Evolutionary conservation across 148 eudicot species (phyloP).

Genomic region (Silene latifolia): DNA sequence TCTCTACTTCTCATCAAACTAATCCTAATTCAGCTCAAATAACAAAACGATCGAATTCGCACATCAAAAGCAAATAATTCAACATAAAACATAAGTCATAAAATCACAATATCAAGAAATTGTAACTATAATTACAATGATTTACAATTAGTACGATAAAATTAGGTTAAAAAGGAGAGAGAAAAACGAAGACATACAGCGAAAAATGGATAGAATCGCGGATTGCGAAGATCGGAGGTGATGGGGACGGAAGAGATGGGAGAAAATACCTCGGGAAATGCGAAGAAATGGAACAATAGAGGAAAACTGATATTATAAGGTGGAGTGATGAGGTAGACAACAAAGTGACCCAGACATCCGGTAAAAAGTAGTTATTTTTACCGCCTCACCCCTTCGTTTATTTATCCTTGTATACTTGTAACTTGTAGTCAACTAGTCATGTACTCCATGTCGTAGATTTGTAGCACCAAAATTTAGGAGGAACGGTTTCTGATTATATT

Average conservation of each 20-base stretch:
- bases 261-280: constrained; percentile 11
- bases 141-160: too few species aligned
- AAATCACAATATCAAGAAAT: background rate
- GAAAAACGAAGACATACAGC: constrained; percentile 11
- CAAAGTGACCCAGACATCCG: background rate
- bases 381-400: too few species aligned
- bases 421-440: too few species aligned
- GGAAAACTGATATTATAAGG: background rate
- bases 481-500: too few species aligned
- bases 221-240: constrained; percentile 14
- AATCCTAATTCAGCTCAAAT: background rate
- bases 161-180: background rate
- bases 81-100: background rate
- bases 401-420: too few species aligned
- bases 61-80: constrained; percentile 5
- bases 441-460: too few species aligned
- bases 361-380: too few species aligned
- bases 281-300: background rate
- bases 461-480: too few species aligned
- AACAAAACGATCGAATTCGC: background rate
- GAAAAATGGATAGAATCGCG: background rate
- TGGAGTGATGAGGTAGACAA: background rate
- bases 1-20: background rate
- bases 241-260: background rate
- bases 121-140: background rate